Base-by-base conservation (phyloP, 768 basidiomycete genomes). In the Xerocomellus chrysenteron region DNA sequence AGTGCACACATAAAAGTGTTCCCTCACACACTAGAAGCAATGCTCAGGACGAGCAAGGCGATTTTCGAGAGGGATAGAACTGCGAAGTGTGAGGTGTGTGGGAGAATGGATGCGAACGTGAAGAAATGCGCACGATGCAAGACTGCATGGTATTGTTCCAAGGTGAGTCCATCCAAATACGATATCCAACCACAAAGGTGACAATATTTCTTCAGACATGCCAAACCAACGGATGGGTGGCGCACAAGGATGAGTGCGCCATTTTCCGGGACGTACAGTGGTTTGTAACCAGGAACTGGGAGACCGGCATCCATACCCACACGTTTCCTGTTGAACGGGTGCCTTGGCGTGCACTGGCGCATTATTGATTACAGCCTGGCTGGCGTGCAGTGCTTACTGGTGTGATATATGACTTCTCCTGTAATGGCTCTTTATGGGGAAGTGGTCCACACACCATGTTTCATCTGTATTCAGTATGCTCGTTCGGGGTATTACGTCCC, bases 111-210 rank as follows among this genome's bases (percentile, higher is more conserved):
- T 13, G 46, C 26, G 12, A 52, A 40, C 21, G 17, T 64, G 54
- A 69, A 64, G 55, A 70, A 53, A 39, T 70, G 69, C 51, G 64
- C 60, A 51, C 63, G 59, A 33, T 70, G 69, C 58, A 70, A 69
- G 52, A 57, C 61, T 17, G 56, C 64, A 24, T 64, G 66, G 64
- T 70, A 70, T 51, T 70, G 69, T 55, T 71, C 70, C 39, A 70
- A 61, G 64, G 69, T 24, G 16, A 57, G 69, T 61, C 41, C 10
- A 45, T 33, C 28, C 28, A 33, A 5, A 30, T 41, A 35, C 6
- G 21, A 30, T 40, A 24, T 36, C 35, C 24, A 37, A 47, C 14
- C 45, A 54, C 5, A n/a, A 41, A 21, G n/a, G n/a, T 64, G 46
- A 62, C 55, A 40, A 30, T 10, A 28, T 42, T 36, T 9, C 28